phyloP scores from a whole-genome alignment of 2,329 filamentous ascomycete species.

The Akanthomyces lecanii region DNA sequence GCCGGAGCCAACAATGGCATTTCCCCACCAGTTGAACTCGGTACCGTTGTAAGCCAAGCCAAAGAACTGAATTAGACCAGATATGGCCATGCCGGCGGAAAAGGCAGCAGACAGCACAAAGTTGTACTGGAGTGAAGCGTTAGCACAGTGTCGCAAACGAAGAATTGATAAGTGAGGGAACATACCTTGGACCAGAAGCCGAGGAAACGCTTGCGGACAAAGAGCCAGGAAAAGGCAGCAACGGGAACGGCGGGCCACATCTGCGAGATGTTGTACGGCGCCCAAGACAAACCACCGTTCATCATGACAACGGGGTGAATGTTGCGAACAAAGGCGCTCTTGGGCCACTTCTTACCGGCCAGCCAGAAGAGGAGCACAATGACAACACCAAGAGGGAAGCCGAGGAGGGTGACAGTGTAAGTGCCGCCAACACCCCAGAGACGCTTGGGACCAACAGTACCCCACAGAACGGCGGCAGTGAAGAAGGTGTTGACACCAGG shows the following conservation, averaged over 20 bases:
- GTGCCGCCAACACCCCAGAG: conserved; percentile 34
- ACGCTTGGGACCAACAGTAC: conserved; percentile 45
- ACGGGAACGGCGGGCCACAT: conserved; percentile 44
- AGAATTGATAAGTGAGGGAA: too few species aligned
- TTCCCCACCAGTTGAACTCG: conserved; percentile 39
- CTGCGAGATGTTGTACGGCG: conserved; percentile 44
- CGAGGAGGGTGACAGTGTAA: conserved; percentile 36
- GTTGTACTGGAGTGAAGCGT: conserved; percentile 23
- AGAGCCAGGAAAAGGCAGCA: conserved; percentile 45
- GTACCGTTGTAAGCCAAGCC: conserved; percentile 38
- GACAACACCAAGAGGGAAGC: conserved; percentile 36
- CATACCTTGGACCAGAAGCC: conserved; percentile 44
- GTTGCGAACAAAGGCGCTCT: conserved; percentile 32
- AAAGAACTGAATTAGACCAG: conserved; percentile 41
- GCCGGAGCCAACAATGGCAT: conserved; percentile 29
- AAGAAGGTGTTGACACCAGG: conserved; percentile 35
- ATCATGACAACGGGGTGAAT: conserved; percentile 41
- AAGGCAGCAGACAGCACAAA: conserved; percentile 41
- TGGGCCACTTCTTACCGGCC: conserved; percentile 32
- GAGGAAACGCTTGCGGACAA: conserved; percentile 40
- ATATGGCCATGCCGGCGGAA: conserved; percentile 38
- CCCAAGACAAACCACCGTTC: conserved; percentile 37
- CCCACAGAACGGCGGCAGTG: conserved; percentile 44
- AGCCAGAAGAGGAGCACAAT: conserved; percentile 36
- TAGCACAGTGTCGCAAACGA: not conserved